Conservation (phyloP, 2,329 filamentous ascomycete species). For the Claviceps fusiformis region DNA sequence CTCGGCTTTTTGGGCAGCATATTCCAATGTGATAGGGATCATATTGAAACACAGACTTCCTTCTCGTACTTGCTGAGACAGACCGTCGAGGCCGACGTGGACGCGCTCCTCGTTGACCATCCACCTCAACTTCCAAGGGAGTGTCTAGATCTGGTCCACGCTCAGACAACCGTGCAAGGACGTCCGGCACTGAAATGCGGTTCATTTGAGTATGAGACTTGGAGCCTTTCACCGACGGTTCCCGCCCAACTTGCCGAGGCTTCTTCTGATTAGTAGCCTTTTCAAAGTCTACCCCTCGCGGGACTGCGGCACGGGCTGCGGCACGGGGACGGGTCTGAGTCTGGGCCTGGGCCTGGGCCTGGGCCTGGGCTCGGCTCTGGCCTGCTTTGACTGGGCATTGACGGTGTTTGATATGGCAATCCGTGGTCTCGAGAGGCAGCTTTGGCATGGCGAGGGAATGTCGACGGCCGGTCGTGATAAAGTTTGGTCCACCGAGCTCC, state of each 20-base stretch:
- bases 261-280: not conserved
- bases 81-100: not conserved
- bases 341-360: no score
- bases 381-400: not conserved
- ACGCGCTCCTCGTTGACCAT: not conserved
- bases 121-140: not conserved
- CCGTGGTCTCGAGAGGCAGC: not conserved
- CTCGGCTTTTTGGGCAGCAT: conserved; percentile 15
- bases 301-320: no score
- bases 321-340: no score
- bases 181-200: not conserved
- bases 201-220: not conserved
- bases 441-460: conserved; percentile 6
- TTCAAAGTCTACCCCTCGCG: not conserved
- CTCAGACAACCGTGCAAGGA: not conserved
- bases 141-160: not conserved
- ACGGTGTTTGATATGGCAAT: not conserved
- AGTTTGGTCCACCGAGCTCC: conserved; percentile 4
- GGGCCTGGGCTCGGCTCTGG: not conserved
- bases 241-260: not conserved
- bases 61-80: not conserved
- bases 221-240: not conserved
- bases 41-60: conserved; percentile 1
- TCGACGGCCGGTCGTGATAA: conserved; percentile 6
- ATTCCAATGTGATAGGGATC: conserved; percentile 13